phyloP scores from a whole-genome alignment of 176 grass and related monocot genomes.

The Oryza meyeriana region DNA sequence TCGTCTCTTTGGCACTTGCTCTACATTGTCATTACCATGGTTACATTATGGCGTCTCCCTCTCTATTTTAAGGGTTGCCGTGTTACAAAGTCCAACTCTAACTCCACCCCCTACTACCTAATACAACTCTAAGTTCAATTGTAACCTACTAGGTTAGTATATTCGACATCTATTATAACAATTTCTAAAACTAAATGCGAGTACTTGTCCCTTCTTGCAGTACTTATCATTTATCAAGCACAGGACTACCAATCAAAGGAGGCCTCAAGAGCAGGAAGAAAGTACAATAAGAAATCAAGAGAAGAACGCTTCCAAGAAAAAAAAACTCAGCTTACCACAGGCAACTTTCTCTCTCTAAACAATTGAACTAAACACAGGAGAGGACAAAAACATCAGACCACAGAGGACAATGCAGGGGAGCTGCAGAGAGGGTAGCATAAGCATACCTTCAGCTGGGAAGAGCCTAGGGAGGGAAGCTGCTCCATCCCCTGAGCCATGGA shows the following conservation, averaged over 20 bases:
- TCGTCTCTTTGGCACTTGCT: too few relatives aligned
- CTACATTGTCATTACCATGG: too few relatives aligned
- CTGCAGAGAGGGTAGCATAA: background rate
- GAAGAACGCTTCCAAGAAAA: background rate
- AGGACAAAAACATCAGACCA: background rate
- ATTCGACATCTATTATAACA: too few relatives aligned
- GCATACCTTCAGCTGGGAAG: constrained; percentile 41
- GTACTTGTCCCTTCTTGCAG: background rate
- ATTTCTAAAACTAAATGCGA: background rate
- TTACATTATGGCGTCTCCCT: too few relatives aligned
- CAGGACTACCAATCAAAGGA: background rate
- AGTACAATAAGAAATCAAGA: background rate
- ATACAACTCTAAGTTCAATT: too few relatives aligned
- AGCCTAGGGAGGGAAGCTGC: constrained; percentile 23
- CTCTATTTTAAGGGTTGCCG: too few relatives aligned
- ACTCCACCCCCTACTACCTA: too few relatives aligned
- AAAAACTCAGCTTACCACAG: background rate
- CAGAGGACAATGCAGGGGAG: background rate
- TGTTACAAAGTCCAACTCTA: too few relatives aligned
- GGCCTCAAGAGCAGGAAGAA: background rate
- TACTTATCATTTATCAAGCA: background rate
- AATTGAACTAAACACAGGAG: background rate
- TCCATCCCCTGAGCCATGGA: constrained; percentile 23
- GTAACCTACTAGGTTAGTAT: too few relatives aligned
- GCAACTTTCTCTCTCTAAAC: background rate